Base-by-base conservation (phyloP, 1,284 basidiomycete genomes). In the Ganoderma lucidum region DNA sequence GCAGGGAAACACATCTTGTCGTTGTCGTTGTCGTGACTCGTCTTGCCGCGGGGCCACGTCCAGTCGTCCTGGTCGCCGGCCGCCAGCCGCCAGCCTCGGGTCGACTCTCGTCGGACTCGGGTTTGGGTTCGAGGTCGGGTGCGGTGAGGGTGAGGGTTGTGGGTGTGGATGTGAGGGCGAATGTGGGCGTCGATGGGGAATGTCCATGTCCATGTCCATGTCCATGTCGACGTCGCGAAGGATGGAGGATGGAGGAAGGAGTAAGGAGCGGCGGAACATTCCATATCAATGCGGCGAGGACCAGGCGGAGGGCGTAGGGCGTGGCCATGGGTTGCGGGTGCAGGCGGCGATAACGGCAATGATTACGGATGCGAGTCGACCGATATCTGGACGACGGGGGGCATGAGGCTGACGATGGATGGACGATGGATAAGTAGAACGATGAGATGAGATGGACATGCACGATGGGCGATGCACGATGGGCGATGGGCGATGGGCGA, bases 381-480 rank as follows among this genome's bases (percentile, higher is more conserved):
- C 45, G n/a, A 48, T 48, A 6, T 4, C 37, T 4, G 37, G 37
- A 9, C 6, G 37, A 9, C 4, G 37, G 37, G 9, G 37, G 37
- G 37, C 37, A 9, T 6, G 45, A 4, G n/a, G n/a, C n/a, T 23
- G 45, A 28, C 48, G 48, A 51, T 51, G 48, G 32, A 56, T 56
- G 55, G 23, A 28, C 23, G 48, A 51, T 51, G 23, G 48, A 28
- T 28, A 51, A 28, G 48, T 51, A 51, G 48, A 28, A 10, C 23
- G 48, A 51, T 51, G 45, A n/a, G 44, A 45, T 45, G 44, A 6
- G 42, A 44, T 44, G 42, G 17, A 44, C 15, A 44, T 44, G 42
- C 42, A n/a, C 44, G 44, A 45, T 45, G 44, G 44, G 44, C 44
- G 48, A 44, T 44, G 42, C 42, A n/a, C 44, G 44, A 45, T 45